Percentiles rank a stretch among this genome's conserved stretches.
phyloP scores from a whole-genome alignment of 192 early-diverging fungal genomes.

The Rhizophlyctis rosea region DNA sequence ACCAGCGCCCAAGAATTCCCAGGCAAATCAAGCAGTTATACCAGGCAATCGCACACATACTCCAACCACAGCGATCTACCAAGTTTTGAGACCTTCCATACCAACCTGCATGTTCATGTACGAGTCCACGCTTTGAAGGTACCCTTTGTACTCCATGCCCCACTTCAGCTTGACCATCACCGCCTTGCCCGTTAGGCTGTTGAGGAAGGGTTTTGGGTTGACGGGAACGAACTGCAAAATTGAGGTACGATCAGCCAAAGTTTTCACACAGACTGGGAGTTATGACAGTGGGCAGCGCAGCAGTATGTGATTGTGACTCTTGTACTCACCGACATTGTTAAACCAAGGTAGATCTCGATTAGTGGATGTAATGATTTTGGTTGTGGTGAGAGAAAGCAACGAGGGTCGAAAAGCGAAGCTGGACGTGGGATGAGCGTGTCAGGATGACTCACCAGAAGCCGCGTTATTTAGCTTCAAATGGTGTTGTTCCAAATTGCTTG shows the following conservation, averaged over 20 bases:
- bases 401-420: too few relatives aligned
- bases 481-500: too few relatives aligned
- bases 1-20: neutral
- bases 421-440: too few relatives aligned
- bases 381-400: too few relatives aligned
- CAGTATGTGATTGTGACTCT: too few relatives aligned
- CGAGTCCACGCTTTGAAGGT: slow-evolving; percentile 83
- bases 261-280: too few relatives aligned
- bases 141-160: slow-evolving; percentile 97
- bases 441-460: too few relatives aligned
- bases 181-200: slow-evolving; percentile 86
- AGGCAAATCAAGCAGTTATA: neutral
- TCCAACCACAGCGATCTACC: neutral
- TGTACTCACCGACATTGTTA: too few relatives aligned
- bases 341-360: too few relatives aligned
- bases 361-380: too few relatives aligned
- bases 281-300: too few relatives aligned
- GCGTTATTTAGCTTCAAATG: too few relatives aligned
- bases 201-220: slow-evolving; percentile 97
- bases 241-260: neutral
- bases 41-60: slow-evolving; percentile 11
- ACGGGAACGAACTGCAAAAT: slow-evolving; percentile 76
- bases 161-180: slow-evolving; percentile 95
- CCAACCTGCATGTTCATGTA: slow-evolving; percentile 96
- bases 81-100: neutral